These are phyloP conservation scores for Auricularia auricula-judae DNA, from an alignment of 768 basidiomycete genomes.

Conservation along the genomic window DNA sequence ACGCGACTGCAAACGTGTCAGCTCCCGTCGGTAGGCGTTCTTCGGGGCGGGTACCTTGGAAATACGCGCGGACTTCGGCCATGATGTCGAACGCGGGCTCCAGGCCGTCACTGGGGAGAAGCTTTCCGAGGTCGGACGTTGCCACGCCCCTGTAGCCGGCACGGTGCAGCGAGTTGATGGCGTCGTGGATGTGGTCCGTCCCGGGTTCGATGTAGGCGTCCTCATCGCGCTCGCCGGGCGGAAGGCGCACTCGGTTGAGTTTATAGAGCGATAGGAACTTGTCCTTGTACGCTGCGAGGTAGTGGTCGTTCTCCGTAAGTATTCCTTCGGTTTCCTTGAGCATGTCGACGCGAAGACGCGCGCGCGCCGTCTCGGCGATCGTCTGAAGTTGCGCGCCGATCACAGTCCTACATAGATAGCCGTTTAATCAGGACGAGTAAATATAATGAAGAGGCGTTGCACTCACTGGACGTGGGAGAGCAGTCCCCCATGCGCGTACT, in stretches of 20 bases:
- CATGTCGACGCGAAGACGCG: constrained; percentile 13
- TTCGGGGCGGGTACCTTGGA: constrained; percentile 43
- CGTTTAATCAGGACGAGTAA: background rate
- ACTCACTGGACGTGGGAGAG: constrained; percentile 38
- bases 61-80: constrained; percentile 63
- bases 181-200: background rate
- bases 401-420: constrained; percentile 21
- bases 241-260: background rate
- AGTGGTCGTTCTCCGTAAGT: constrained; percentile 41
- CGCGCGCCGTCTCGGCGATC: constrained; percentile 24
- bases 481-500: constrained; percentile 42
- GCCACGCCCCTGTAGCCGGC: constrained; percentile 17
- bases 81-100: constrained; percentile 50
- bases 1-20: constrained; percentile 31
- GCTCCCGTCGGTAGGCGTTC: background rate
- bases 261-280: constrained; percentile 37
- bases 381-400: constrained; percentile 35
- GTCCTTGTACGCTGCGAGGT: constrained; percentile 33
- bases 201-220: background rate
- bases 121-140: constrained; percentile 32
- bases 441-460: background rate
- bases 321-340: background rate
- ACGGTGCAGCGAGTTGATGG: background rate
- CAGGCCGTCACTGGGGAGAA: constrained; percentile 40
- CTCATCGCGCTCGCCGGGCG: background rate